A percentile compares a stretch with the other conserved stretches of the same genome.
These are phyloP conservation scores for Pichia sp. DNA, from an alignment of 1,139 yeast species.

Conservation along the genomic window DNA sequence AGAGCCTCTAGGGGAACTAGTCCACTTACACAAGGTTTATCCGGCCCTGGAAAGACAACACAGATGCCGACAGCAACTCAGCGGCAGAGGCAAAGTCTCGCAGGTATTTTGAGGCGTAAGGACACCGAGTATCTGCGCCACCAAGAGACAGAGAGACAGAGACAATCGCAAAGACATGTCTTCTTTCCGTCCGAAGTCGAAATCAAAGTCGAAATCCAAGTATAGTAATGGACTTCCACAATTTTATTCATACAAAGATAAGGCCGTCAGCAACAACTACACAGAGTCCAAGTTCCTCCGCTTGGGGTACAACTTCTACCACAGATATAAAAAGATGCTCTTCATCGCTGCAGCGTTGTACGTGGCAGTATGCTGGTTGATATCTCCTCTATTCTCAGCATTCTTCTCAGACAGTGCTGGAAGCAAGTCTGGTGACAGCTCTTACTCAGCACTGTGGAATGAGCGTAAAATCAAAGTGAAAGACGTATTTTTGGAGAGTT, in stretches of 20 bases:
- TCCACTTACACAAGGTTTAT: no score
- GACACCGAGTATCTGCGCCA: no score
- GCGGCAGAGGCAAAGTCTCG: no score
- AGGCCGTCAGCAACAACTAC: conserved; percentile 14
- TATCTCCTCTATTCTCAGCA: conserved; percentile 1
- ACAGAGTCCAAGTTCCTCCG: conserved; percentile 6
- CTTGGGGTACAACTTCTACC: conserved; percentile 3
- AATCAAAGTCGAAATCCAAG: conserved; percentile 12
- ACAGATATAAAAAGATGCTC: conserved; percentile 12
- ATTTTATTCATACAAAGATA: conserved; percentile 18
- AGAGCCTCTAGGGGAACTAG: not conserved
- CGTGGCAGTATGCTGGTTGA: conserved; percentile 8
- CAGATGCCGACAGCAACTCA: no score
- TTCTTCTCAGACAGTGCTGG: not conserved
- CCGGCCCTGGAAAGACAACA: no score
- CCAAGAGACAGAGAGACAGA: no score
- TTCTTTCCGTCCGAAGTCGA: conserved; percentile 13
- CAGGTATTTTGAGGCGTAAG: no score
- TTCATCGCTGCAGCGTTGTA: conserved; percentile 3
- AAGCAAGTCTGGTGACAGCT: not conserved
- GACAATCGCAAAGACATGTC: conserved; percentile 5
- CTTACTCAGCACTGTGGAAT: conserved; percentile 33
- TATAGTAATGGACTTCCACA: conserved; percentile 17
- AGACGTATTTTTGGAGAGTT: conserved; percentile 65
- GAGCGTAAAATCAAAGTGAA: conserved; percentile 52